Base-by-base conservation (phyloP, 768 basidiomycete species). In the Albatrellus ellisii region DNA sequence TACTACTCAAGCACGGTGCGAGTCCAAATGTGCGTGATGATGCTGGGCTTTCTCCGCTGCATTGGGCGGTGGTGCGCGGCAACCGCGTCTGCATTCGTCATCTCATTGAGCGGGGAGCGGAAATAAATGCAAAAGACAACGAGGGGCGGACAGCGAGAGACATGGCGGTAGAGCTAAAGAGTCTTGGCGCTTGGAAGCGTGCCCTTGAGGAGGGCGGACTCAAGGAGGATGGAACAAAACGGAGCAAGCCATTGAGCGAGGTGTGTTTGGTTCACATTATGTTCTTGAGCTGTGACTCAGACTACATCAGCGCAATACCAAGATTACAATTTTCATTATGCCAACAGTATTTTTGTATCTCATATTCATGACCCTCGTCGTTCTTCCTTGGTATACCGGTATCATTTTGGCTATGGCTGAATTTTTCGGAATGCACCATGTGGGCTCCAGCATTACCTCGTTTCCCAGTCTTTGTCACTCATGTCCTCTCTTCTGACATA, bases 31-130 rank as follows among this genome's bases (percentile, higher is more conserved):
- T 79, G 10, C 72, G 72, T 26, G 95, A 98, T 56, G 79, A 87
- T 52, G 62, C 73, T 0, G 92, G 90, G 0, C 70, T 99, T 39
- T 72, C 88, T 1, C 86, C 94, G 2, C 66, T 99, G 26, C 95
- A 99, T 55, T 98, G 95, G 95, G 92, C 90, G 2, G 92, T 92
- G 25, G 94, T 98, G 4, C 73, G 91, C 42, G 95, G 91, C n/a
- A 94, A 91, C 57, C 69, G 80, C 46, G 68, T 79, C 36, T 85
- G 85, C 54, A 94, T 99, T 38, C 72, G 84, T 34, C 72, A 81
- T 36, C 64, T 99, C 12, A 59, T 95, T 15, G 86, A 91, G 54
- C 84, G 82, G 29, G 94, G 90, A 0, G 86, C 79, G 1, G 87
- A 89, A 55, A 62, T 94, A 17, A 68, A 66, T 26, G 77, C 79